A percentile compares a stretch with the other conserved stretches of the same genome.
Conservation (phyloP, 352 stramenopile genomes). For the Poterioochromonas sp. region DNA sequence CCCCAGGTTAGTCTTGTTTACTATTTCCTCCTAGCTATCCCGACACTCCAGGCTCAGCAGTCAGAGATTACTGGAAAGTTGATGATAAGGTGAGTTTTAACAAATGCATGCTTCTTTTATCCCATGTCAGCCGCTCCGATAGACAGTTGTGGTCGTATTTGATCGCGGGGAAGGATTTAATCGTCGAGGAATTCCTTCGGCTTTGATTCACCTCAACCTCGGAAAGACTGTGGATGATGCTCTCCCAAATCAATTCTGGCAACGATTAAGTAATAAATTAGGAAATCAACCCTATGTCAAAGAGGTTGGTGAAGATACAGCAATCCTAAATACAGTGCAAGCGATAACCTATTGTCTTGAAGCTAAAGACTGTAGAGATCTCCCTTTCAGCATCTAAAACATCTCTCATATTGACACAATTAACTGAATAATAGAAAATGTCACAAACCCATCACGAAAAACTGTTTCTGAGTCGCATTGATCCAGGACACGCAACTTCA, state of each 20-base stretch:
- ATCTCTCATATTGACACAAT: no score
- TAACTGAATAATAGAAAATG: no score
- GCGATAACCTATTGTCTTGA: background rate
- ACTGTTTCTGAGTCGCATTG: no score
- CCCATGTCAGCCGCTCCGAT: background rate
- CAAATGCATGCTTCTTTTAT: background rate
- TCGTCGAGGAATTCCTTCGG: constrained; percentile 34
- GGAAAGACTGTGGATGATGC: constrained; percentile 11
- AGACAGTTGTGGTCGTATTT: constrained; percentile 43
- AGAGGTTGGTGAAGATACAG: background rate
- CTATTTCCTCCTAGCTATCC: constrained; percentile 37
- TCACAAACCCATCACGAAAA: no score
- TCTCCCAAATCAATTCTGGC: background rate
- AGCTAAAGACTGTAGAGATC: background rate
- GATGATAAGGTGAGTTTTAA: constrained; percentile 36
- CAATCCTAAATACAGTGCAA: background rate
- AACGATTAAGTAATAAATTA: background rate
- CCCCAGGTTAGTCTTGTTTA: background rate
- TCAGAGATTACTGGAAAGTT: constrained; percentile 47
- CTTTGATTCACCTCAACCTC: constrained; percentile 46
- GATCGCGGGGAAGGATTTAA: constrained; percentile 33
- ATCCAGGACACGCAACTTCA: no score
- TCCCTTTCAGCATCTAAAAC: background rate
- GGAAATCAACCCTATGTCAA: background rate
- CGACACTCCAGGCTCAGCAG: constrained; percentile 40